Percentiles rank a stretch among this genome's conserved stretches.
These are phyloP conservation scores for Cucumis variabilis DNA, from an alignment of 331 rosid species.

Conservation along the genomic window DNA sequence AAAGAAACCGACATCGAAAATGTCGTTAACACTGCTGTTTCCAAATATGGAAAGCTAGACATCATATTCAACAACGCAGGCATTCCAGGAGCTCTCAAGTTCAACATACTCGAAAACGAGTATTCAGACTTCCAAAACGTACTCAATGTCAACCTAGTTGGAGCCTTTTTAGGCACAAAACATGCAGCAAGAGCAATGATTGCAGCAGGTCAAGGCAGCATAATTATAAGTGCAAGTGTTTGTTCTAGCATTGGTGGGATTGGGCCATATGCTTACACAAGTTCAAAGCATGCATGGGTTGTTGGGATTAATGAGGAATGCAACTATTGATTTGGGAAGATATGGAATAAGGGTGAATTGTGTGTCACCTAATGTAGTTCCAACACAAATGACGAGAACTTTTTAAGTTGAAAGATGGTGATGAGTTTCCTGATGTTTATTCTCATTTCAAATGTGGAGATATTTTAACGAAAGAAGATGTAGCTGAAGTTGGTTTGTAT, in stretches of 20 bases:
- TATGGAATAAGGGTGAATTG: slow-evolving; percentile 60
- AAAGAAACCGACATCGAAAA: slow-evolving; percentile 49
- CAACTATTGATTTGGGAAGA: slow-evolving; percentile 57
- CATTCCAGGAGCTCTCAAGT: neutral
- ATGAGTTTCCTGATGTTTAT: neutral
- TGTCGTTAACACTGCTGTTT: slow-evolving; percentile 37
- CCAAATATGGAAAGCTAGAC: slow-evolving; percentile 58
- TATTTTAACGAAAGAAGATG: slow-evolving; percentile 23
- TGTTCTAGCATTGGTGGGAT: slow-evolving; percentile 22
- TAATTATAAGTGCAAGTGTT: slow-evolving; percentile 35
- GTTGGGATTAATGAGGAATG: slow-evolving; percentile 45
- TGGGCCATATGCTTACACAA: slow-evolving; percentile 38
- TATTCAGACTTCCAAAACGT: slow-evolving; percentile 39
- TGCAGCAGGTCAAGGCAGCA: slow-evolving; percentile 33
- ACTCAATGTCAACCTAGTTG: slow-evolving; percentile 40
- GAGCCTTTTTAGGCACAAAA: slow-evolving; percentile 55
- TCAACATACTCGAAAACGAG: too few species aligned
- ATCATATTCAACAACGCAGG: slow-evolving; percentile 70
- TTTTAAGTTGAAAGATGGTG: slow-evolving; percentile 34
- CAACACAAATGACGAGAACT: slow-evolving; percentile 26
- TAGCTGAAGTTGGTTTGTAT: slow-evolving; percentile 40
- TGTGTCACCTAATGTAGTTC: slow-evolving; percentile 46
- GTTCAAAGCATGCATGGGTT: slow-evolving; percentile 63
- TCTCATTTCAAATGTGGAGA: slow-evolving; percentile 34
- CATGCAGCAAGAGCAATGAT: slow-evolving; percentile 57